phyloP scores from a whole-genome alignment of 2,329 filamentous ascomycete species.

The Stylonectria norvegica region DNA sequence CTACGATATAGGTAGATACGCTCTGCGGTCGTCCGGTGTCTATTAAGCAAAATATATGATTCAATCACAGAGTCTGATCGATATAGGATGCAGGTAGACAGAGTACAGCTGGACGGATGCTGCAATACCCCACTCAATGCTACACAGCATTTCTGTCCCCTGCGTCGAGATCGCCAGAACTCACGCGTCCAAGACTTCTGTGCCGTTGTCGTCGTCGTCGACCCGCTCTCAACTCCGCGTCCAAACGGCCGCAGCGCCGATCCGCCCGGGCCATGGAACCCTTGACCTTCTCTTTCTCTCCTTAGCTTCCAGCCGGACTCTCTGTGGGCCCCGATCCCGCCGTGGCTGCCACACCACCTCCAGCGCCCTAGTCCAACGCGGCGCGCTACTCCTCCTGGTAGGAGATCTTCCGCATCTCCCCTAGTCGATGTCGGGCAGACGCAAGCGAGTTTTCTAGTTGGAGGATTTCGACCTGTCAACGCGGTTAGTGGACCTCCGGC shows the following conservation, averaged over 20 bases:
- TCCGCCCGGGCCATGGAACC: background rate
- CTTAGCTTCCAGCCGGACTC: constrained; percentile 1
- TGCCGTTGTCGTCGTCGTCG: no score
- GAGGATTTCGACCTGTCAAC: constrained; percentile 82
- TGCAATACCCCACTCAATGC: no score
- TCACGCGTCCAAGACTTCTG: no score
- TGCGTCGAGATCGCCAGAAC: no score
- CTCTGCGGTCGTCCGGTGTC: no score
- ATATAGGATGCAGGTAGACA: no score
- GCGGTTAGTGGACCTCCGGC: constrained; percentile 11
- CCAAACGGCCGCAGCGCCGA: background rate
- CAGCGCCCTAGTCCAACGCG: background rate
- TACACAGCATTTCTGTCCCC: no score
- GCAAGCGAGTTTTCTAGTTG: constrained; percentile 86
- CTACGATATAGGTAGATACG: no score
- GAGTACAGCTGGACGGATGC: no score
- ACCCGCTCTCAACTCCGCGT: background rate
- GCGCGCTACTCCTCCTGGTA: constrained; percentile 81
- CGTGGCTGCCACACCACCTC: background rate
- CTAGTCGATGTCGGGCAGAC: constrained; percentile 75
- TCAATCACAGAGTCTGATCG: no score
- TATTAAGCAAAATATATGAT: no score
- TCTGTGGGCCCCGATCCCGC: background rate
- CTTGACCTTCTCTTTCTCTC: background rate
- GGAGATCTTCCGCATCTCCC: constrained; percentile 97